Conservation (phyloP, 768 basidiomycete species). For the Leccinum disarticulatum region DNA sequence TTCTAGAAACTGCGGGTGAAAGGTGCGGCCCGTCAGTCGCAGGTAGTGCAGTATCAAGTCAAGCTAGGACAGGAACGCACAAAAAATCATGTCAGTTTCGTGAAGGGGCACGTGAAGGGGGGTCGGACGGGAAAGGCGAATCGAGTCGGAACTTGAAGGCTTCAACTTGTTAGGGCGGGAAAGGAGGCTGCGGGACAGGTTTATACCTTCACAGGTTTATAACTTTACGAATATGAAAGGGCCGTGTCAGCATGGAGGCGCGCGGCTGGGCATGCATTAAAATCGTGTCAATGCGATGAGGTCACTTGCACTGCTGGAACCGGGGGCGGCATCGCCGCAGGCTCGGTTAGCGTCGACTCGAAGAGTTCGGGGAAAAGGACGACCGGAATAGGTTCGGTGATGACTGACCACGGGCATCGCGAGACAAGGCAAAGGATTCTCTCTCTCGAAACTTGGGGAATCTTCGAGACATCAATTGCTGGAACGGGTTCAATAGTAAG, state of each 20-base stretch:
- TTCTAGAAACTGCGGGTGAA: constrained; percentile 34
- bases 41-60: not conserved
- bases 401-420: not conserved
- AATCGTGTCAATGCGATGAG: constrained; percentile 34
- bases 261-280: constrained; percentile 30
- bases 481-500: not conserved
- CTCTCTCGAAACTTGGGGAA: not conserved
- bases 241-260: constrained; percentile 16
- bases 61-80: not conserved
- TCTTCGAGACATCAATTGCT: not conserved
- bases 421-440: constrained; percentile 1
- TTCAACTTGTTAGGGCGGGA: not conserved
- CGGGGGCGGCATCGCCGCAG: constrained; percentile 21
- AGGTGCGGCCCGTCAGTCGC: not conserved
- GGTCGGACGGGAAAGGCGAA: not conserved
- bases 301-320: constrained; percentile 22
- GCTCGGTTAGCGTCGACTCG: constrained; percentile 12
- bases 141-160: not conserved
- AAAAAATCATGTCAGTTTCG: not conserved
- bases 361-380: constrained; percentile 12
- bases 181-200: constrained; percentile 1
- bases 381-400: constrained; percentile 5
- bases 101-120: not conserved
- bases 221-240: constrained; percentile 15
- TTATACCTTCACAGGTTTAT: constrained; percentile 28